Percentiles rank a stretch among this genome's conserved stretches.
These are phyloP conservation scores for barley (Hordeum vulgare) DNA, from an alignment of 176 grass and related monocot genomes.

Conservation along the genomic window DNA sequence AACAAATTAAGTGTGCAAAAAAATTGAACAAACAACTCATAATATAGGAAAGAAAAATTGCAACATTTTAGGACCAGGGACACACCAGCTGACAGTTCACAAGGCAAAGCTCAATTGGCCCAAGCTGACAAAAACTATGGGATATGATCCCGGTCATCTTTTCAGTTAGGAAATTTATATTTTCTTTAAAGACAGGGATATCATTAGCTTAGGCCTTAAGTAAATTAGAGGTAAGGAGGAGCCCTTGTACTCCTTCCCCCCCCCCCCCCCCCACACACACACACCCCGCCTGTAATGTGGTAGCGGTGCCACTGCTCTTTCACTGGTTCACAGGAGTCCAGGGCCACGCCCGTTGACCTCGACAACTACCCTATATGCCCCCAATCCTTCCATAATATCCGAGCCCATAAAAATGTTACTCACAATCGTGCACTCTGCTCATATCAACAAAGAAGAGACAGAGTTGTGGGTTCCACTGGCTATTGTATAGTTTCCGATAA, in stretches of 20 bases:
- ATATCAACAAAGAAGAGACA: not conserved
- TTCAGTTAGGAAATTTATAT: not conserved
- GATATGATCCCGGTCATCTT: not conserved
- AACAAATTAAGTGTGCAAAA: not conserved
- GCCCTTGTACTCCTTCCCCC: not conserved
- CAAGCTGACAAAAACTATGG: not conserved
- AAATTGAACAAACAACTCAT: not conserved
- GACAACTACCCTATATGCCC: not conserved
- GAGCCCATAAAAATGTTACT: not conserved
- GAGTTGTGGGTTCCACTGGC: not conserved
- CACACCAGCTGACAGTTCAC: not conserved
- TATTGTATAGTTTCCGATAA: not conserved
- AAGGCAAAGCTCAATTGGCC: not conserved
- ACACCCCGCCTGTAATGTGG: not conserved
- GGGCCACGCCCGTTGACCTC: not conserved
- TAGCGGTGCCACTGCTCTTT: not conserved
- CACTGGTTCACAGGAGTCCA: not conserved
- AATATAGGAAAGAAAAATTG: constrained; percentile 6
- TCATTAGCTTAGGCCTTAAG: not conserved
- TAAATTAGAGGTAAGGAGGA: not conserved
- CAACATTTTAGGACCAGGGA: not conserved
- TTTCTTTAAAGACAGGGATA: not conserved
- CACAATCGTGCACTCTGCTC: not conserved
- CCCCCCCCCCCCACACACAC: no score
- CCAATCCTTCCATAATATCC: not conserved